Conservation (phyloP, 148 eudicot species). For the Selenicereus undatus region DNA sequence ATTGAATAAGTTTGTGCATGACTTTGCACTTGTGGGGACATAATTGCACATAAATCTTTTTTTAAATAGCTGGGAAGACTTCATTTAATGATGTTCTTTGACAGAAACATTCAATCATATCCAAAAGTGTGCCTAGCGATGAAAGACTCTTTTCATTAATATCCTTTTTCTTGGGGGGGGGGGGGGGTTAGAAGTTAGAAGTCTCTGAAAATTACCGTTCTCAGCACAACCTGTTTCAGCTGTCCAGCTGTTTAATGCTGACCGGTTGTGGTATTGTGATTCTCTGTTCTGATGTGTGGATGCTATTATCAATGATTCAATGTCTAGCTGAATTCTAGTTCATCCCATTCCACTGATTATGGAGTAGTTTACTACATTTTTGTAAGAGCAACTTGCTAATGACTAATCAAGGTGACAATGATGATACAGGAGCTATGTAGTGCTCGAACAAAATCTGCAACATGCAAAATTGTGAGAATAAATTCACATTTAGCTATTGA, state of each 20-base stretch:
- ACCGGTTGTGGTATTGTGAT: background rate
- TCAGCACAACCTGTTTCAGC: conserved; percentile 1
- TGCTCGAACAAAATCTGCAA: conserved; percentile 21
- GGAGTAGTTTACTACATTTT: conserved; percentile 1
- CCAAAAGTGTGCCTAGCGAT: background rate
- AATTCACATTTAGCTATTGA: conserved; percentile 8
- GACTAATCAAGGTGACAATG: conserved; percentile 23
- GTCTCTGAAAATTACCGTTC: background rate
- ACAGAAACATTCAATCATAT: background rate
- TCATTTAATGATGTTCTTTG: background rate
- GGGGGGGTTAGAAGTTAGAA: background rate
- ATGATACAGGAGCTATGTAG: conserved; percentile 14
- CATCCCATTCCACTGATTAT: conserved; percentile 8
- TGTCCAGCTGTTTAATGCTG: background rate
- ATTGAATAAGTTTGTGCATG: background rate
- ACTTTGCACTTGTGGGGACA: background rate
- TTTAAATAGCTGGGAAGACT: background rate
- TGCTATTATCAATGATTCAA: background rate
- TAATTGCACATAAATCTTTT: background rate
- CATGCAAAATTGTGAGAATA: conserved; percentile 21
- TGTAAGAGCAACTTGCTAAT: conserved; percentile 10
- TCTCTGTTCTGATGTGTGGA: background rate
- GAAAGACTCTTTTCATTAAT: background rate
- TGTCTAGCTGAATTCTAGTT: conserved; percentile 2
- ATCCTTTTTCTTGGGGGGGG: background rate